Percentiles rank a stretch among this genome's conserved stretches.
Conservation (phyloP, 1,139 yeast species). For the Saccharomyces hybrid region DNA sequence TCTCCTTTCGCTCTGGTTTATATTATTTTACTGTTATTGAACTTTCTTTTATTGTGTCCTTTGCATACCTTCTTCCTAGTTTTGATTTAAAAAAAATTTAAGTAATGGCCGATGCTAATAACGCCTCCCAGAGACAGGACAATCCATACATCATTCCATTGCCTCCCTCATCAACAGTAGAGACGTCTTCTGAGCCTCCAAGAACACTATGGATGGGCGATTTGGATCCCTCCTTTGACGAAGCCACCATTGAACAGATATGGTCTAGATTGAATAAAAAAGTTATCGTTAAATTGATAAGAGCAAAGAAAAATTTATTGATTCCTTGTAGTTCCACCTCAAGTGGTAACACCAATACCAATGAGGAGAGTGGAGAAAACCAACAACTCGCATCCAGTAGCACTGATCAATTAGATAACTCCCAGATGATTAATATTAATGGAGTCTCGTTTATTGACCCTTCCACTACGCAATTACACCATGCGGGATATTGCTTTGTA, state of each 20-base stretch:
- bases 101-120: background rate
- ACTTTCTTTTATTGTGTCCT: background rate
- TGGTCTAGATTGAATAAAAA: conserved; percentile 50
- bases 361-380: background rate
- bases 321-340: conserved; percentile 28
- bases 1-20: background rate
- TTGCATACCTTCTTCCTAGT: background rate
- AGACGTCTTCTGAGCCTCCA: conserved; percentile 36
- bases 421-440: conserved; percentile 25
- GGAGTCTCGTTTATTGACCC: conserved; percentile 32
- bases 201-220: conserved; percentile 92
- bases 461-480: conserved; percentile 35
- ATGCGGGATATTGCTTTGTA: conserved; percentile 81
- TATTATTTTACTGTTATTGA: background rate
- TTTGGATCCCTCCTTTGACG: conserved; percentile 81
- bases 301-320: conserved; percentile 38
- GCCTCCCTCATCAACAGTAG: conserved; percentile 12
- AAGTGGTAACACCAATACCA: background rate
- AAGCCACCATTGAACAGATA: conserved; percentile 53
- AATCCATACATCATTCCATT: conserved; percentile 7
- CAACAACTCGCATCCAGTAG: background rate
- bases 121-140: background rate
- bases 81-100: background rate
- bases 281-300: conserved; percentile 55
- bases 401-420: conserved; percentile 5